Base-by-base conservation (phyloP, 495 filamentous ascomycete genomes). In the Hamigera avellanea region DNA sequence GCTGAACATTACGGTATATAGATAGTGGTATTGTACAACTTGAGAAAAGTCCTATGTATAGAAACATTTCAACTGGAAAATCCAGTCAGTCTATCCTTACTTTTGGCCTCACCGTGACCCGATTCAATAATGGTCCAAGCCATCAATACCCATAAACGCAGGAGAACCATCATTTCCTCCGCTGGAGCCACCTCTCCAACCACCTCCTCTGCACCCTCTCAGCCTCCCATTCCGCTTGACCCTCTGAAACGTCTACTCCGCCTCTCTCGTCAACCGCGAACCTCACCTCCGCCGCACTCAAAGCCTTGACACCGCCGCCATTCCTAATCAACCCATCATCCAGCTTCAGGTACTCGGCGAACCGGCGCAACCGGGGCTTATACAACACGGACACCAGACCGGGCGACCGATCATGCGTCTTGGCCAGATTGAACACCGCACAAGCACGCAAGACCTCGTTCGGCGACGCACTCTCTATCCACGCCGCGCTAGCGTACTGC, bases 261-360 rank as follows among this genome's bases (percentile, higher is more conserved):
- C 51, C 57, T 32, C 70, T 49, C 40, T 73, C 69, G 32, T 73
- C 65, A 39, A 71, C 70, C 27, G 71, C 66, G 49, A 78, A 56
- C 36, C 56, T 52, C 14, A 80, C 53, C 55, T 86, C 81, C 19
- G 57, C 56, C 0, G 40, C 50, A 33, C 55, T 59, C 56, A 86
- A 56, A 12, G 52, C 59, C 26, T 48, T 33, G 2, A 72, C 67
- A 8, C 74, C 72, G 2, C 72, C 73, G 44, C 63, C 56, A 16
- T 49, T 51, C 37, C 49, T 37, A 34, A 83, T 74, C 49, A 80
- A 53, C 19, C 26, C 32, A 60, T 84, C 79, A 63, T 83, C 80
- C 35, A 66, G 38, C 8, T 50, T 54, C 48, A 83, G 40, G 47
- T 80, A 80, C 32, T 64, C 50, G 23, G 71, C 41, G 46, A 64